Percentiles rank a stretch among this genome's conserved stretches.
Evolutionary conservation across 305 asterid species (phyloP).

Genomic region (Nicotiana rustica): DNA sequence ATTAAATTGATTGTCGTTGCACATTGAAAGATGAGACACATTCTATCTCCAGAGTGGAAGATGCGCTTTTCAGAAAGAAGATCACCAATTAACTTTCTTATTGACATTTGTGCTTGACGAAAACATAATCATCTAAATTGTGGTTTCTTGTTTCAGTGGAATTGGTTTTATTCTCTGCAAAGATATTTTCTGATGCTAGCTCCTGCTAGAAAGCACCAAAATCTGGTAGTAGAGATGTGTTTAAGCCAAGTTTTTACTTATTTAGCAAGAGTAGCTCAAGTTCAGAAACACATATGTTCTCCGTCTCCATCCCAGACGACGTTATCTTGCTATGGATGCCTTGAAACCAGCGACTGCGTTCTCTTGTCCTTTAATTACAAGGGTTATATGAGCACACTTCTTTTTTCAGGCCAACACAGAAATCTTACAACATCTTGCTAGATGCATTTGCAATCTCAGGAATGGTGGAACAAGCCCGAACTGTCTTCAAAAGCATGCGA

Average conservation of each 20-base stretch:
- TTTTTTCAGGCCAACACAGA: conserved; percentile 82
- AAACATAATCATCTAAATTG: conserved; percentile 8
- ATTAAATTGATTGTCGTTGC: not conserved
- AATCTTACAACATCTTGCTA: conserved; percentile 92
- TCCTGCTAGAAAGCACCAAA: conserved; percentile 2
- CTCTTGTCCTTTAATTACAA: conserved; percentile 28
- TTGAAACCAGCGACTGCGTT: not conserved
- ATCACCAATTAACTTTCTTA: conserved; percentile 16
- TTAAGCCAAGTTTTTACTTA: not conserved
- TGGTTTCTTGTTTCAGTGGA: not conserved
- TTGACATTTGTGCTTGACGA: not conserved
- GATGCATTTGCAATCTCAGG: conserved; percentile 98
- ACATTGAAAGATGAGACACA: conserved; percentile 1
- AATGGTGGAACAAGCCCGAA: conserved; percentile 91
- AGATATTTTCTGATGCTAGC: not conserved
- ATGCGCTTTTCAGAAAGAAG: not conserved
- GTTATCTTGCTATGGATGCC: conserved; percentile 8
- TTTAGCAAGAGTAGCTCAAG: conserved; percentile 12
- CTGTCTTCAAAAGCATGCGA: conserved; percentile 96
- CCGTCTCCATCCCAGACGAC: not conserved
- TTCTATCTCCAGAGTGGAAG: conserved; percentile 17
- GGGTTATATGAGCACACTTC: conserved; percentile 15
- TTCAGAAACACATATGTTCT: not conserved
- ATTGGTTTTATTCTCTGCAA: conserved; percentile 18
- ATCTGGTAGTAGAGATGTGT: not conserved